Evolutionary conservation across 2,329 filamentous ascomycete genomes (phyloP), one percentile per base, ranked within the genome.

Genomic region (Seiridium unicorne): DNA sequence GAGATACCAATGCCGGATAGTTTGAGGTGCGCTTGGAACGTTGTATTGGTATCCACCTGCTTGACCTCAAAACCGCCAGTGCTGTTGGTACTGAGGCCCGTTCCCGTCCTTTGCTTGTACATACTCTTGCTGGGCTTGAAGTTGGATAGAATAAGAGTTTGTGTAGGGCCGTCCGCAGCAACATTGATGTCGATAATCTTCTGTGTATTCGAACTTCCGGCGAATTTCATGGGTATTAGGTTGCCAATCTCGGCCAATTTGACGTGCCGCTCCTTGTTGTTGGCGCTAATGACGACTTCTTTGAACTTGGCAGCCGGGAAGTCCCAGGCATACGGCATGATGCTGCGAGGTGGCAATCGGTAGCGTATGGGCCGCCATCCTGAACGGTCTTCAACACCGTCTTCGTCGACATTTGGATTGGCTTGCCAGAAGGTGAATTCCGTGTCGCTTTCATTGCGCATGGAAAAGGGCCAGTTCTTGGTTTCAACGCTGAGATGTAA

Each of bases 241-340:
- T 97, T 97, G 32, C 95, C 95, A 69, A 99, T 99, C 73, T 99
- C 95, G 2, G 94, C 92, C 65, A 99, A 83, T 74, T 96, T 97
- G 72, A 99, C 90, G 70, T 97, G 92, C 36, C 95, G 84, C 72
- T 97, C 93, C 70, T 89, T 92, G 62, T 88, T 88, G 69, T 89
- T 87, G 6, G 89, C 89, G 57, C 82, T 88, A 70, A 99, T 87
- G 55, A 98, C 87, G 44, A 99, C 85, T 72, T 97, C 95, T 69
- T 95, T 96, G 77, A 92, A 90, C 77, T 96, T 97, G n/a, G 93
- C 93, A 1, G 95, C 94, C 1, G 95, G 96, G 76, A 97, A 99
- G 72, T 99, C 96, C 95, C 95, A 99, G 1, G 95, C 94, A 70
- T 99, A 99, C 0, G 96, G 95, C 95, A 99, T 99, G 74, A 99